Conservation (phyloP, 2,329 filamentous ascomycete genomes). For the Berkeleyomyces basicola region DNA sequence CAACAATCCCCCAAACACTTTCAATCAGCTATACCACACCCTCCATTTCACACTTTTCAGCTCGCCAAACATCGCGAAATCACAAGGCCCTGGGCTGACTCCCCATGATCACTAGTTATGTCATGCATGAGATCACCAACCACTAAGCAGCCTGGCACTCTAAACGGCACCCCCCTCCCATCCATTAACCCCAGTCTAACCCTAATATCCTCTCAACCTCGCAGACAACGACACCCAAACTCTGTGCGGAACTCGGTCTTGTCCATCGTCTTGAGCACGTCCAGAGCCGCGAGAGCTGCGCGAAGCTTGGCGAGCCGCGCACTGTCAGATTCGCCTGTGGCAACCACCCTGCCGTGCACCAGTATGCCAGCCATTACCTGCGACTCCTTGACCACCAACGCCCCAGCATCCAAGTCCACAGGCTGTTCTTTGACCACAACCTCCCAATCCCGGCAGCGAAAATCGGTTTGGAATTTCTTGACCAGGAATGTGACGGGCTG, state of each 20-base stretch:
- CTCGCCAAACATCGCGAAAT: too few species aligned
- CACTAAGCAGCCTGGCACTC: not conserved
- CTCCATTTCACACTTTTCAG: too few species aligned
- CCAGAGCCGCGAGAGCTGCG: constrained; percentile 43
- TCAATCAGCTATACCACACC: too few species aligned
- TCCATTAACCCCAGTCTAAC: constrained; percentile 6
- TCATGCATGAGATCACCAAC: not conserved
- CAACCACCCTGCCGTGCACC: constrained; percentile 55
- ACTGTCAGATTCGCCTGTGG: constrained; percentile 43
- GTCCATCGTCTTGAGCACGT: constrained; percentile 27
- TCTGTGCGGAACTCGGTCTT: constrained; percentile 40
- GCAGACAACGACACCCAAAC: constrained; percentile 49
- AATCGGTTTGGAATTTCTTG: constrained; percentile 43
- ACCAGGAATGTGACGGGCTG: constrained; percentile 66
- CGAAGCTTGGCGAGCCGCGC: constrained; percentile 56
- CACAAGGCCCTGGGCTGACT: too few species aligned
- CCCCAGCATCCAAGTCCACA: constrained; percentile 26
- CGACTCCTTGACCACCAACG: constrained; percentile 24
- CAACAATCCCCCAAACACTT: too few species aligned
- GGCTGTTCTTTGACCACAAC: constrained; percentile 34
- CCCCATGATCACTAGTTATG: not conserved
- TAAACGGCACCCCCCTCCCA: not conserved
- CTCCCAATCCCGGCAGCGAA: constrained; percentile 46
- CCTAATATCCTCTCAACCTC: constrained; percentile 14
- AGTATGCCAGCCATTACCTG: constrained; percentile 56